Evolutionary conservation across 768 basidiomycete species (phyloP).

Genomic region (Inosperma sp.): DNA sequence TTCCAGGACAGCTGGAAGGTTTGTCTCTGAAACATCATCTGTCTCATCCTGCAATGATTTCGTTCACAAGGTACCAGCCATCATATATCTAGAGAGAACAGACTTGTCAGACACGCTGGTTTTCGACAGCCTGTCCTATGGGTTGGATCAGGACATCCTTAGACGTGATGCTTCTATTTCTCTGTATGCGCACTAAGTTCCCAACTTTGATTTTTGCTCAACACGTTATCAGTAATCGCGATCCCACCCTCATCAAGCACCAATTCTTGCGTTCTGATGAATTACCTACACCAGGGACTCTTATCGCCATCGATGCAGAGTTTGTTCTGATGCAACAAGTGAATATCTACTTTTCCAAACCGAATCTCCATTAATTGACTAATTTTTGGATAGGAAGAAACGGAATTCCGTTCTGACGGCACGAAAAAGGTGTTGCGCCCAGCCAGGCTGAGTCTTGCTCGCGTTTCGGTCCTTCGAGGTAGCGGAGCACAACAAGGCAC

Average conservation of each 20-base stretch:
- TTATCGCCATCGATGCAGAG: constrained; percentile 95
- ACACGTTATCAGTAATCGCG: constrained; percentile 79
- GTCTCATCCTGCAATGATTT: constrained; percentile 15
- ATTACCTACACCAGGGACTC: constrained; percentile 77
- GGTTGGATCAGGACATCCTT: constrained; percentile 70
- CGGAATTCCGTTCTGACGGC: constrained; percentile 91
- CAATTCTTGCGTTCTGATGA: constrained; percentile 67
- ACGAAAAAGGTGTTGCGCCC: constrained; percentile 90
- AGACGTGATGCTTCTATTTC: constrained; percentile 87
- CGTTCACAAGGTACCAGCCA: constrained; percentile 62
- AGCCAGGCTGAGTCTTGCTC: constrained; percentile 84
- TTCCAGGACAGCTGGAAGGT: constrained; percentile 95
- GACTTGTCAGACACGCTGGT: constrained; percentile 59
- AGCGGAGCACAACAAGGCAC: constrained; percentile 72
- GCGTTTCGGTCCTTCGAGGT: constrained; percentile 91
- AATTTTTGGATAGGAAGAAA: constrained; percentile 66
- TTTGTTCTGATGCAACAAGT: constrained; percentile 97
- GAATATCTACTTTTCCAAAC: constrained; percentile 8
- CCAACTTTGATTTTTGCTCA: background rate
- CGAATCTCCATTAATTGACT: background rate
- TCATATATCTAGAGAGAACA: constrained; percentile 83
- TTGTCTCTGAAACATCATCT: constrained; percentile 17
- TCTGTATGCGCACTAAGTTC: constrained; percentile 42
- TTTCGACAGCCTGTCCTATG: constrained; percentile 56
- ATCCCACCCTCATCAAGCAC: constrained; percentile 70